Percentiles rank a stretch among this genome's conserved stretches.
These are phyloP conservation scores for Fusarium cyanostomum DNA, from an alignment of 2,329 filamentous ascomycete genomes.

Conservation along the genomic window DNA sequence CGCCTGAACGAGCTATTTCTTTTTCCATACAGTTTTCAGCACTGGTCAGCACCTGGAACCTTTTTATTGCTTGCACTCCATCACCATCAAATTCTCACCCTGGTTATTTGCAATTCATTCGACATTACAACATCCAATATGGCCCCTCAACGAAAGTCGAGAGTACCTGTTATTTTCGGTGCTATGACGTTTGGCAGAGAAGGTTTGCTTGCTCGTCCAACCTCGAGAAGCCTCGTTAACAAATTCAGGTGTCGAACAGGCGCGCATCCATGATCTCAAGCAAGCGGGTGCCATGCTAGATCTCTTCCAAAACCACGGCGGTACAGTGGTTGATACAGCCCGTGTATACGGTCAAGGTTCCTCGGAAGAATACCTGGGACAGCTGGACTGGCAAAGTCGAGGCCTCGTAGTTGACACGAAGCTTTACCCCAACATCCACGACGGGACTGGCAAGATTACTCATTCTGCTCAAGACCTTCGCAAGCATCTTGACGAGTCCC, in stretches of 20 bases:
- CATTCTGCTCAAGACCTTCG: background rate
- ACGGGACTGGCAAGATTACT: background rate
- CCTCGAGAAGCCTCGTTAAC: background rate
- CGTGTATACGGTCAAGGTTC: slow-evolving; percentile 1
- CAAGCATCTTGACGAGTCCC: slow-evolving; percentile 3
- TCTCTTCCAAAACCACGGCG: slow-evolving; percentile 2
- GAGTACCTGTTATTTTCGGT: too few species aligned
- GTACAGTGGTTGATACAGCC: background rate
- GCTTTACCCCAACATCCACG: background rate
- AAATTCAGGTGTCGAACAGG: background rate
- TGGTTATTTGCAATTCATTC: too few species aligned
- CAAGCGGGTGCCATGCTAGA: slow-evolving; percentile 1
- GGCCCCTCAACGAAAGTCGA: too few species aligned
- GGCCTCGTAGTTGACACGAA: slow-evolving; percentile 2
- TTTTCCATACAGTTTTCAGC: too few species aligned
- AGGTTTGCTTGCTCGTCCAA: background rate
- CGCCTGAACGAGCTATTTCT: too few species aligned
- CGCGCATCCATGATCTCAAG: slow-evolving; percentile 1
- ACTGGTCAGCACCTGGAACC: too few species aligned
- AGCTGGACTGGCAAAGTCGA: too few species aligned
- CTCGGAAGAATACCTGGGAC: slow-evolving; percentile 6
- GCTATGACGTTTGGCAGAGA: slow-evolving; percentile 6
- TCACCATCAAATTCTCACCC: too few species aligned
- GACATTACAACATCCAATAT: too few species aligned
- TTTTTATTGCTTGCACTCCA: too few species aligned